Evolutionary conservation across 1,284 basidiomycete genomes (phyloP).

Genomic region (Malassezia caprae): DNA sequence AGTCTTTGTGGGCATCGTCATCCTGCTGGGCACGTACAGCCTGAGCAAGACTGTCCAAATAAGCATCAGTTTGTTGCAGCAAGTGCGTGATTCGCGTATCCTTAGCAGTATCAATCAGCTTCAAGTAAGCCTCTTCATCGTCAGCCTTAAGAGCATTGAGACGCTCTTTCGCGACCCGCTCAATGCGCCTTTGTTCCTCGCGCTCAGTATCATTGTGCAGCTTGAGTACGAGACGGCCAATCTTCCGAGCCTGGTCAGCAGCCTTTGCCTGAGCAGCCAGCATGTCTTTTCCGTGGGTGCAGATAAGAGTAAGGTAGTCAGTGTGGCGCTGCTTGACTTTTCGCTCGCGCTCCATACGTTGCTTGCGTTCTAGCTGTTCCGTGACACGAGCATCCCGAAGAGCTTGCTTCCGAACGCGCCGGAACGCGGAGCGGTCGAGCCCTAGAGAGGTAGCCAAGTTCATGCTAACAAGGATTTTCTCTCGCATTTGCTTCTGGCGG

Average conservation of each 20-base stretch:
- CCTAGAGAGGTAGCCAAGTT: conserved; percentile 82
- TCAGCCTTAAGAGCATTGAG: conserved; percentile 93
- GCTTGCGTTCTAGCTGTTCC: conserved; percentile 80
- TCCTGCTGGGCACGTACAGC: conserved; percentile 90
- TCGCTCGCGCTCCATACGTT: conserved; percentile 81
- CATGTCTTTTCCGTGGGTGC: conserved; percentile 67
- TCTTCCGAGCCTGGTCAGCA: conserved; percentile 49
- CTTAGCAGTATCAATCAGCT: conserved; percentile 97
- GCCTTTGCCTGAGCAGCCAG: conserved; percentile 59
- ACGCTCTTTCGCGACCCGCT: conserved; percentile 94
- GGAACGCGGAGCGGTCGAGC: conserved; percentile 76
- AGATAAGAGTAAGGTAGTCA: conserved; percentile 81
- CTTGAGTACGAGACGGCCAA: conserved; percentile 51
- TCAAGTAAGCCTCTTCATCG: conserved; percentile 98
- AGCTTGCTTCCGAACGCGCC: conserved; percentile 73
- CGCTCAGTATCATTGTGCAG: conserved; percentile 53
- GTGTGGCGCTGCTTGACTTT: conserved; percentile 93
- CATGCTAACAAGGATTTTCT: conserved; percentile 75
- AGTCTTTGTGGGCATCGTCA: conserved; percentile 53
- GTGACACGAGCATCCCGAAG: conserved; percentile 81
- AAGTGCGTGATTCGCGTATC: conserved; percentile 98
- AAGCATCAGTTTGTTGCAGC: conserved; percentile 83
- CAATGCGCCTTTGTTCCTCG: conserved; percentile 62
- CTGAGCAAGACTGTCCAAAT: conserved; percentile 86
- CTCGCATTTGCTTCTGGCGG: conserved; percentile 76